phyloP scores from a whole-genome alignment of 2,329 filamentous ascomycete species.

The Scorias spongiosa region DNA sequence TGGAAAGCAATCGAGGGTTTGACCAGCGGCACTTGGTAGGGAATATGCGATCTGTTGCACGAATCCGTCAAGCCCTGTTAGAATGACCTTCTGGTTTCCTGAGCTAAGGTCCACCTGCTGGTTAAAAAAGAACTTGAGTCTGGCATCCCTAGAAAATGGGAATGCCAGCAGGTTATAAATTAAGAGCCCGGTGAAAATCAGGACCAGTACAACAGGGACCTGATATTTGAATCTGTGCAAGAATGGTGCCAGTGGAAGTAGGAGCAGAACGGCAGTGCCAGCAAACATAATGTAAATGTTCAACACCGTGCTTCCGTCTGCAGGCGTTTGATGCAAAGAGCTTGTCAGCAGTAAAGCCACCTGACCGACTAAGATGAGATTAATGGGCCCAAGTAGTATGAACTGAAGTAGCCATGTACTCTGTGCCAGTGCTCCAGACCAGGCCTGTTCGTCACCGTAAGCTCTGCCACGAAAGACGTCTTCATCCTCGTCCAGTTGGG shows the following conservation, averaged over 20 bases:
- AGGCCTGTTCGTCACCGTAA: slow-evolving; percentile 64
- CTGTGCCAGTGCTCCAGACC: slow-evolving; percentile 63
- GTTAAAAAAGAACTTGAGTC: slow-evolving; percentile 77
- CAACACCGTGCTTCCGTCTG: slow-evolving; percentile 63
- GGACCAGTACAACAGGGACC: slow-evolving; percentile 59
- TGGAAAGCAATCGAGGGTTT: slow-evolving; percentile 30
- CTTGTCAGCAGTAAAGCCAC: slow-evolving; percentile 57
- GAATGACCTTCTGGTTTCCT: slow-evolving; percentile 51
- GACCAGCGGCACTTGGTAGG: slow-evolving; percentile 55
- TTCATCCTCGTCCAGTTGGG: slow-evolving; percentile 12
- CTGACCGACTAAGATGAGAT: slow-evolving; percentile 63
- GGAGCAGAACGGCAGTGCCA: slow-evolving; percentile 50
- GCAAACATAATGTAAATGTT: slow-evolving; percentile 58
- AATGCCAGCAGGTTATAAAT: slow-evolving; percentile 79
- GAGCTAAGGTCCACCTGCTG: slow-evolving; percentile 64
- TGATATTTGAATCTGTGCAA: slow-evolving; percentile 76
- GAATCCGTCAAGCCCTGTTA: slow-evolving; percentile 54
- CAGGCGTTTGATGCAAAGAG: slow-evolving; percentile 63
- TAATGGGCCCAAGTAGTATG: slow-evolving; percentile 61
- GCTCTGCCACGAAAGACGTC: slow-evolving; percentile 19
- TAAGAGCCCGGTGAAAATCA: slow-evolving; percentile 58
- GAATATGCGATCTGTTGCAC: slow-evolving; percentile 50
- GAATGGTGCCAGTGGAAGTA: slow-evolving; percentile 68
- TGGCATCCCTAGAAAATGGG: slow-evolving; percentile 65
- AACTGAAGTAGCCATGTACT: slow-evolving; percentile 87